Conservation (phyloP, 2,329 filamentous ascomycete species). For the Byssochlamys sp. region DNA sequence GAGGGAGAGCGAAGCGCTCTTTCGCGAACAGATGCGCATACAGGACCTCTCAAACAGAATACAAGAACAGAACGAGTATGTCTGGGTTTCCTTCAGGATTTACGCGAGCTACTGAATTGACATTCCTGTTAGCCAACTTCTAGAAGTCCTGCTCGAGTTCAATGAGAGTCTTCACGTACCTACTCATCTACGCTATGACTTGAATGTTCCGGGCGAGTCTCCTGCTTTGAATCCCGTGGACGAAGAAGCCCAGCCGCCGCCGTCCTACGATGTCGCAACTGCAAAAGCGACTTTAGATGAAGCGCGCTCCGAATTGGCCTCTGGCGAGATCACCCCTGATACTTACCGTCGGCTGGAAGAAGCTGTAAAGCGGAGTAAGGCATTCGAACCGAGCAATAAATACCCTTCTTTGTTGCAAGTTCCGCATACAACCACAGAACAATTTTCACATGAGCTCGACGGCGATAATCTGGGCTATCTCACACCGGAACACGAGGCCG, state of each 20-base stretch:
- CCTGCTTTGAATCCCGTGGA: constrained; percentile 41
- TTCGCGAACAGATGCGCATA: constrained; percentile 72
- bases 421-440: constrained; percentile 19
- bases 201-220: constrained; percentile 41
- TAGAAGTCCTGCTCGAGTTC: constrained; percentile 80
- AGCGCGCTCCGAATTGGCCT: constrained; percentile 28
- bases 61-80: constrained; percentile 85
- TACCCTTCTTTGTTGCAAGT: constrained; percentile 24
- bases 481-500: constrained; percentile 34
- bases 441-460: constrained; percentile 8
- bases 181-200: constrained; percentile 62
- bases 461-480: constrained; percentile 32
- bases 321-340: constrained; percentile 25
- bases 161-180: constrained; percentile 76
- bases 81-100: constrained; percentile 5
- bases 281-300: constrained; percentile 29
- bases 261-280: constrained; percentile 20
- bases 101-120: constrained; percentile 7
- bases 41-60: constrained; percentile 71
- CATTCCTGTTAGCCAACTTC: constrained; percentile 57
- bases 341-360: constrained; percentile 32
- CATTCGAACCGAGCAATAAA: constrained; percentile 28
- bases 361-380: constrained; percentile 27
- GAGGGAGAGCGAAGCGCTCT: constrained; percentile 54
- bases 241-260: constrained; percentile 26